Evolutionary conservation across 257 asterid species (phyloP), one percentile per base, ranked within the genome.

Genomic region (Solanum etuberosum): DNA sequence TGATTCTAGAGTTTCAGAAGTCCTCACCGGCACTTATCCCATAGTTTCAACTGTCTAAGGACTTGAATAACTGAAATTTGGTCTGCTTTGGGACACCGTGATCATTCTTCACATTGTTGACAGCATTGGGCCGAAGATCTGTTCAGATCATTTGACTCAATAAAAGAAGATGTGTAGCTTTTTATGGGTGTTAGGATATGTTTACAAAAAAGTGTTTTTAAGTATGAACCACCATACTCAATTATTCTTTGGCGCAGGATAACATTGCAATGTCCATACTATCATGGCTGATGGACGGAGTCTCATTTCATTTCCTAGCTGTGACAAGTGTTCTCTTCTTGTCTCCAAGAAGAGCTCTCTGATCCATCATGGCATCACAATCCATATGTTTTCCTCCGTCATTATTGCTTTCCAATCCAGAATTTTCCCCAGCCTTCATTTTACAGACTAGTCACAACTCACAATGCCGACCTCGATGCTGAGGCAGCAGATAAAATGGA

Each of bases 201-300:
- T 88, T 91, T 90, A 86, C 82, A 86, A 86, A 86, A 85, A 89
- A 83, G 88, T 90, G 65, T 81, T 85, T 90, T 86, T 89, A 86
- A 89, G 94, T 90, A 88, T 92, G 86, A 90, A 87, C 91, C 92
- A 92, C 93, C 93, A 70, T 91, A 88, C 93, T 93, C 95, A 94
- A 91, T 91, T 91, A 92, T 94, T 94, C 92, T 95, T 95, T 95
- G 95, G 88, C 97, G 95, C 98, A 95, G 98, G 98, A 90, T 91
- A 81, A 81, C 68, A 48, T 83, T 90, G 93, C 92, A 88, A 91
- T 93, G 89, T 89, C 92, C 89, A 90, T 91, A 88, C 89, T 84
- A 83, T 84, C 91, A 90, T 92, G 93, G 95, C 92, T 88, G 93
- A 92, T 90, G 92, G 94, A 90, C 89, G 95, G 91, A 88, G 91